A percentile compares a stretch with the other conserved stretches of the same genome.
These are phyloP conservation scores for Eucalyptus regnans DNA, from an alignment of 345 rosid genomes.

Conservation along the genomic window DNA sequence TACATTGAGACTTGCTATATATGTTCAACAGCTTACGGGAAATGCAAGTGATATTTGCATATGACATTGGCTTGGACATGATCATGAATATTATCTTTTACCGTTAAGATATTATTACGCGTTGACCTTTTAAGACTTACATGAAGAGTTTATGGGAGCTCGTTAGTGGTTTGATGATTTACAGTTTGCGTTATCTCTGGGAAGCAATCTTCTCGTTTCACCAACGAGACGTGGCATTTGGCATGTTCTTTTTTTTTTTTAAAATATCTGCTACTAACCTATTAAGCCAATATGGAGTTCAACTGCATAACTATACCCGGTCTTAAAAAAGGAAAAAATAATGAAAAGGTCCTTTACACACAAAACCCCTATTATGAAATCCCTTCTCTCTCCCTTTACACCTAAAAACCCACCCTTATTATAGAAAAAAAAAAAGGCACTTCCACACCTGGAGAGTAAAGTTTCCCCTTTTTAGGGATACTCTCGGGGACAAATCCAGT, in stretches of 20 bases:
- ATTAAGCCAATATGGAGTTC: not conserved
- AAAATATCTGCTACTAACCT: not conserved
- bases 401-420: too few relatives aligned
- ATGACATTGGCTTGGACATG: not conserved
- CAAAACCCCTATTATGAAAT: too few relatives aligned
- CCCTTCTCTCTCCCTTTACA: too few relatives aligned
- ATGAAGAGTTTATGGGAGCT: not conserved
- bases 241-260: too few relatives aligned
- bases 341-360: not conserved
- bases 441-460: too few relatives aligned
- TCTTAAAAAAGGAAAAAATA: not conserved
- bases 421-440: too few relatives aligned
- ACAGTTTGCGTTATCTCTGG: not conserved
- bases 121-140: not conserved
- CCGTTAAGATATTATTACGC: not conserved
- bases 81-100: not conserved
- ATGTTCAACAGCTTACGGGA: not conserved
- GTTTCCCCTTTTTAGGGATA: not conserved
- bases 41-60: not conserved
- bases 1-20: not conserved
- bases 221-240: not conserved
- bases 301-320: not conserved
- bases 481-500: not conserved
- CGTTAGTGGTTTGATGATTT: not conserved
- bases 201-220: not conserved